Evolutionary conservation across 495 filamentous ascomycete genomes (phyloP).

Genomic region (Physcia stellaris): DNA sequence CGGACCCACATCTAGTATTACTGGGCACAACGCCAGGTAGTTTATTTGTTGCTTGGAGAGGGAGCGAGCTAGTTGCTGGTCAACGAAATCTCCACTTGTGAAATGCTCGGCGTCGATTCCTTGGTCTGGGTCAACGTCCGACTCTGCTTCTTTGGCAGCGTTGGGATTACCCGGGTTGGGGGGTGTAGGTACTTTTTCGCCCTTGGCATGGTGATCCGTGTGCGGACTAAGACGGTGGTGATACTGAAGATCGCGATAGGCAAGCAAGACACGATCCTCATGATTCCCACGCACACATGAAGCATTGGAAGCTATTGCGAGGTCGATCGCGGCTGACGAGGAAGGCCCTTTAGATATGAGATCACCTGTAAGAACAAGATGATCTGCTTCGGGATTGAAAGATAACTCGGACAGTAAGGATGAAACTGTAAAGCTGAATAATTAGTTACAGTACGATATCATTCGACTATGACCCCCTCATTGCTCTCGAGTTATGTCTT

Average conservation of each 20-base stretch:
- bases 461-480: no score
- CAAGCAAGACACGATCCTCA: constrained; percentile 64
- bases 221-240: constrained; percentile 15
- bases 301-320: constrained; percentile 54
- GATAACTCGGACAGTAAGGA: constrained; percentile 51
- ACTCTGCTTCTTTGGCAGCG: constrained; percentile 10
- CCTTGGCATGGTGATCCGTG: constrained; percentile 9
- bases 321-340: constrained; percentile 60
- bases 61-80: constrained; percentile 34
- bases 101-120: constrained; percentile 20
- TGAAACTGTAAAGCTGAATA: constrained; percentile 34
- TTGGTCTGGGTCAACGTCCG: constrained; percentile 10
- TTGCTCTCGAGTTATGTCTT: no score
- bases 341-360: constrained; percentile 83
- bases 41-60: constrained; percentile 45
- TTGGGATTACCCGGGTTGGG: constrained; percentile 12
- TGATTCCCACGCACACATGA: constrained; percentile 85
- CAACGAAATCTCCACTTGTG: constrained; percentile 24
- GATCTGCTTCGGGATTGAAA: constrained; percentile 51
- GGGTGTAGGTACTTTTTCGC: constrained; percentile 1
- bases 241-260: constrained; percentile 28
- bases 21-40: constrained; percentile 59
- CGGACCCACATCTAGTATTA: constrained; percentile 56
- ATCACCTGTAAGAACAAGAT: constrained; percentile 73
- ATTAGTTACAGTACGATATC: no score